These are phyloP conservation scores for Rhodotorula mucilaginosa DNA, from an alignment of 1,284 basidiomycete genomes.

Conservation along the genomic window DNA sequence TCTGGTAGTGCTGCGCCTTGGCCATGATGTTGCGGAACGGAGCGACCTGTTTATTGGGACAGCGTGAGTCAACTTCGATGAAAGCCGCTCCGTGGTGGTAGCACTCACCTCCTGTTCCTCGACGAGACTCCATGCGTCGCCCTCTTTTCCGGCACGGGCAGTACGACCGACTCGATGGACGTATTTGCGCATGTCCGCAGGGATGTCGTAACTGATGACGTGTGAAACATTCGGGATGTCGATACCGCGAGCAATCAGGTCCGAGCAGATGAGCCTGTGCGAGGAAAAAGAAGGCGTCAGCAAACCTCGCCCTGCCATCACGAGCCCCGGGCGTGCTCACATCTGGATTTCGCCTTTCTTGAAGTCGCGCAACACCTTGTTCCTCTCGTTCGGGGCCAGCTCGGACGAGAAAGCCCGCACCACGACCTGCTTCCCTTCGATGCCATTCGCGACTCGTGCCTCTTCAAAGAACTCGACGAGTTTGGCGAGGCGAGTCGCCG, in stretches of 20 bases:
- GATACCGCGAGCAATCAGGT: slow-evolving; percentile 93
- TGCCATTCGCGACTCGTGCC: slow-evolving; percentile 25
- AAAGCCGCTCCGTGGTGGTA: too few relatives aligned
- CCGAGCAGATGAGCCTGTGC: slow-evolving; percentile 84
- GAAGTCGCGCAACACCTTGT: slow-evolving; percentile 74
- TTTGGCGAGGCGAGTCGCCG: slow-evolving; percentile 74
- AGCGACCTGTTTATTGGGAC: slow-evolving; percentile 59
- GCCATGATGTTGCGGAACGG: slow-evolving; percentile 85
- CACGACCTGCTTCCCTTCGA: slow-evolving; percentile 50
- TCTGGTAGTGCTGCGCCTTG: slow-evolving; percentile 67
- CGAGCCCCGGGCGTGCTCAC: slow-evolving; percentile 54
- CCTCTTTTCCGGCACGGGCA: slow-evolving; percentile 80
- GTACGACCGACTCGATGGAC: slow-evolving; percentile 94
- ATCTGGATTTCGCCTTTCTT: slow-evolving; percentile 76
- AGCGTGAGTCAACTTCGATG: background rate
- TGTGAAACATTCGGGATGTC: slow-evolving; percentile 88
- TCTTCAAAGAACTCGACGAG: slow-evolving; percentile 76
- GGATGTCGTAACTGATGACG: slow-evolving; percentile 90
- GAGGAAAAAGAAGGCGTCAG: background rate
- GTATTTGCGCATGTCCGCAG: slow-evolving; percentile 96
- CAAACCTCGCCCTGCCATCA: background rate
- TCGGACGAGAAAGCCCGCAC: slow-evolving; percentile 83
- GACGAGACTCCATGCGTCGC: slow-evolving; percentile 89
- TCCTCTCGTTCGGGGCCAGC: slow-evolving; percentile 69
- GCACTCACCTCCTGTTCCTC: slow-evolving; percentile 82